Evolutionary conservation across 2,329 filamentous ascomycete genomes (phyloP).

Genomic region (Sclerotiophoma versabilis): DNA sequence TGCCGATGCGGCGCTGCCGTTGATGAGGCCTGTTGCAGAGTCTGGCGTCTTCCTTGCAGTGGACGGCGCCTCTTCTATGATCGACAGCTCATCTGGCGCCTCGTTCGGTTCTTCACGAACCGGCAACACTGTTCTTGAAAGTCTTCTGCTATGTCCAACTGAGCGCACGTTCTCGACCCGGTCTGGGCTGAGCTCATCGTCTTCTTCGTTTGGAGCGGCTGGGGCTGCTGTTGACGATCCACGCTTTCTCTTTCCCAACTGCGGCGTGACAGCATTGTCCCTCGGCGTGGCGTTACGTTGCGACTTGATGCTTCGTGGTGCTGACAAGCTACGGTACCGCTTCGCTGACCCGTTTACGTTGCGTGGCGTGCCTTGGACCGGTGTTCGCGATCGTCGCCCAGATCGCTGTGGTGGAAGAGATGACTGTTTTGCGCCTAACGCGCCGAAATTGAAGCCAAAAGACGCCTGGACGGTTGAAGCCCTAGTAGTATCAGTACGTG

Average conservation of each 20-base stretch:
- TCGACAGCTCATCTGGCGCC: slow-evolving; percentile 38
- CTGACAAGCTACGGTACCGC: slow-evolving; percentile 40
- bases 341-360: slow-evolving; percentile 31
- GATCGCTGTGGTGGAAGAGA: slow-evolving; percentile 35
- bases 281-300: slow-evolving; percentile 28
- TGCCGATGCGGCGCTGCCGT: slow-evolving; percentile 20
- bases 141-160: slow-evolving; percentile 37
- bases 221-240: slow-evolving; percentile 25
- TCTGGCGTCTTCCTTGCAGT: slow-evolving; percentile 23
- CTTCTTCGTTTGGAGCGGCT: slow-evolving; percentile 28
- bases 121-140: slow-evolving; percentile 32
- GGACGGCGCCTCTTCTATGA: slow-evolving; percentile 28
- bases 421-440: slow-evolving; percentile 36
- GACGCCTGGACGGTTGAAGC: slow-evolving; percentile 57
- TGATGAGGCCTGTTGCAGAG: slow-evolving; percentile 11
- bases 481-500: slow-evolving; percentile 44
- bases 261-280: slow-evolving; percentile 34
- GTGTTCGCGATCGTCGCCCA: slow-evolving; percentile 38
- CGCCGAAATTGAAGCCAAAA: slow-evolving; percentile 55
- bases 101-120: slow-evolving; percentile 36
- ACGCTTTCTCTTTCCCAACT: slow-evolving; percentile 46
- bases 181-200: slow-evolving; percentile 46
- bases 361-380: slow-evolving; percentile 30
- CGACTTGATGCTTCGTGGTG: slow-evolving; percentile 31
- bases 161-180: slow-evolving; percentile 35